Evolutionary conservation across 202 grass and related monocot species (phyloP), one percentile per base, ranked within the genome.

Genomic region (Brachypodium distachyon): DNA sequence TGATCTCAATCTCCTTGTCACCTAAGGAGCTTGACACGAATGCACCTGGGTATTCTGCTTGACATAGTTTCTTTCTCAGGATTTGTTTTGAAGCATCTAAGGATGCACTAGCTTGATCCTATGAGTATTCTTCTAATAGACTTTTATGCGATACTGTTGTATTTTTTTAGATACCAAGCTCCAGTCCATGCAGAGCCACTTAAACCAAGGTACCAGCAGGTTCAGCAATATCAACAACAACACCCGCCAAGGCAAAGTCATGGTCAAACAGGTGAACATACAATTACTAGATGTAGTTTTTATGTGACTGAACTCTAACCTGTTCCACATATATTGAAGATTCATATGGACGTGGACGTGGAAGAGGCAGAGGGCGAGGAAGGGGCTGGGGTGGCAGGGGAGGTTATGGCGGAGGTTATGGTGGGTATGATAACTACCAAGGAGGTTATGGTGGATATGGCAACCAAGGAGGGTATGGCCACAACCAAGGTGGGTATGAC

Each of bases 1-100:
- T 94, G 94, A 88, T 97, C 34, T 97, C 94, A 36, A 86, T 97
- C 77, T 90, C 89, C 19, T 73, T 97, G 21, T 97, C 94, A 61
- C 83, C 84, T 16, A 86, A 85, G 55, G 91, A 97, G 72, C 78
- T 92, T 23, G 72, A 94, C 80, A 92, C 84, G 63, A 88, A 51
- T 70, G 90, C 91, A 25, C 82, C 82, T 18, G 94, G 94, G 94
- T 97, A 89, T 54, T 50, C 19, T 64, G 17, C 76, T 85, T 78
- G 71, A 53, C 41, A 66, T 36, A 12, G 21, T 65, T 77, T 33
- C 11, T 44, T 86, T 32, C 10, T n/a, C 4, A 27, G 3, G 8
- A n/a, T 57, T 70, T 63, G 1, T 44, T 70, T 61, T 21, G 44
- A 36, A 39, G 29, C 18, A 53, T 62, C 7, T 29, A 52, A 21